Evolutionary conservation across 495 filamentous ascomycete species (phyloP).

Genomic region (Penicillium lividum): DNA sequence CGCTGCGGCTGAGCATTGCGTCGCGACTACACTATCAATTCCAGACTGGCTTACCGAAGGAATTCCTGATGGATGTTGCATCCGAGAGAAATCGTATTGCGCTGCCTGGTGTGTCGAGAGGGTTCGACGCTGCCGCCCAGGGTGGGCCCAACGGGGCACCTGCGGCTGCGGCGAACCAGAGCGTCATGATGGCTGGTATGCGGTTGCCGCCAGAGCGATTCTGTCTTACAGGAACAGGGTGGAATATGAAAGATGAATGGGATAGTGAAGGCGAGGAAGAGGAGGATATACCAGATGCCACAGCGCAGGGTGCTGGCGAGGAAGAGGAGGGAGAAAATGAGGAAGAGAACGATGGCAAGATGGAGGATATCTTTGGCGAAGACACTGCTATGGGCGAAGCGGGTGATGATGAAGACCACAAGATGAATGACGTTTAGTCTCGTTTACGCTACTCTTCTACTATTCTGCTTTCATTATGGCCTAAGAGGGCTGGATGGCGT

Average conservation of each 20-base stretch:
- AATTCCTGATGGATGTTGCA: constrained; percentile 82
- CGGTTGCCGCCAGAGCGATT: constrained; percentile 88
- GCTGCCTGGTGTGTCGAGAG: constrained; percentile 72
- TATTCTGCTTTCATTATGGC: constrained; percentile 3
- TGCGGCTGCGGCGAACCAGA: constrained; percentile 29
- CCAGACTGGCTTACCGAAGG: constrained; percentile 69
- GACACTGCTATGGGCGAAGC: constrained; percentile 50
- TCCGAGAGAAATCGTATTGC: constrained; percentile 78
- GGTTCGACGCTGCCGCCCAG: constrained; percentile 48
- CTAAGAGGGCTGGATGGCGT: constrained; percentile 20
- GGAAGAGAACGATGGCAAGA: constrained; percentile 58
- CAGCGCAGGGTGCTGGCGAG: constrained; percentile 18
- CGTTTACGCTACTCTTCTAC: constrained; percentile 1
- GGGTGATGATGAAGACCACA: constrained; percentile 42
- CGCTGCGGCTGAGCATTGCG: constrained; percentile 64
- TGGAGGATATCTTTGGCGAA: constrained; percentile 62
- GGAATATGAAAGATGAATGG: constrained; percentile 83
- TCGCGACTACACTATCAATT: constrained; percentile 67
- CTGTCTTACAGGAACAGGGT: constrained; percentile 80
- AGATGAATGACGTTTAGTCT: constrained; percentile 51
- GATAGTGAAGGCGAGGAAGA: constrained; percentile 61
- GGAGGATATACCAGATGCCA: constrained; percentile 42
- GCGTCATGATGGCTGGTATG: constrained; percentile 62
- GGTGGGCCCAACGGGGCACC: constrained; percentile 17
- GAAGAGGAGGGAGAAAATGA: constrained; percentile 35